A percentile compares a stretch with the other conserved stretches of the same genome.
Conservation (phyloP, 2,329 filamentous ascomycete genomes). For the Fusarium burgessii region DNA sequence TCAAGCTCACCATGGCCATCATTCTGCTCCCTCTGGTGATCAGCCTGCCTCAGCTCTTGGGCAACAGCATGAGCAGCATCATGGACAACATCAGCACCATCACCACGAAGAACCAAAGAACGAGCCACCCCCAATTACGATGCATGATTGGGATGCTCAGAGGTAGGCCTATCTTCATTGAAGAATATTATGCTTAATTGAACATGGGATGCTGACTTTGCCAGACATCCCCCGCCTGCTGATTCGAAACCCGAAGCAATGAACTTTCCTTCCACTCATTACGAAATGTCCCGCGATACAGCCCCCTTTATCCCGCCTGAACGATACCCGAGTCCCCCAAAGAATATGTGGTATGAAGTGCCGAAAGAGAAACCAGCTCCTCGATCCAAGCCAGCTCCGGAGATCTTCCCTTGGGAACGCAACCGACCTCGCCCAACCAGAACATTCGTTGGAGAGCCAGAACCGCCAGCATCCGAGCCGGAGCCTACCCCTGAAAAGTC, state of each 20-base stretch:
- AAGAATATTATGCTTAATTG: not conserved
- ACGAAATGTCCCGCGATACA: slow-evolving; percentile 84
- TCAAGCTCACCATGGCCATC: slow-evolving; percentile 32
- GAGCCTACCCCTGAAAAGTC: slow-evolving; percentile 1
- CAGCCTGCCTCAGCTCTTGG: slow-evolving; percentile 52
- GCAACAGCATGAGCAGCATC: slow-evolving; percentile 43
- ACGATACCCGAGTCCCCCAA: slow-evolving; percentile 84
- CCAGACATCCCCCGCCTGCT: slow-evolving; percentile 70
- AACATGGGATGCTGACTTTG: slow-evolving; percentile 23
- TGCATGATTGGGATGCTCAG: slow-evolving; percentile 66
- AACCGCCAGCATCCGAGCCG: slow-evolving; percentile 17
- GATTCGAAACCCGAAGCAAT: slow-evolving; percentile 85
- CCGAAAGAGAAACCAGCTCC: slow-evolving; percentile 72
- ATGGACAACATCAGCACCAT: slow-evolving; percentile 20
- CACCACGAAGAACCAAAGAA: slow-evolving; percentile 38
- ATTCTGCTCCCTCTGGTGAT: slow-evolving; percentile 48
- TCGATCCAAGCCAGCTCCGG: slow-evolving; percentile 66
- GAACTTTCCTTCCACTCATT: slow-evolving; percentile 82
- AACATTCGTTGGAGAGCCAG: slow-evolving; percentile 63
- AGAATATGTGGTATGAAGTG: slow-evolving; percentile 89
- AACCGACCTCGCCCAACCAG: slow-evolving; percentile 72
- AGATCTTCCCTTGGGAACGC: slow-evolving; percentile 93
- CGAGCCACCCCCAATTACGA: slow-evolving; percentile 41
- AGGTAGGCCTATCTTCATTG: slow-evolving; percentile 53
- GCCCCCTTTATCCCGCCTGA: slow-evolving; percentile 81